Evolutionary conservation across 768 basidiomycete species (phyloP), one percentile per base, ranked within the genome.

Genomic region (Tephrocybe rancida): DNA sequence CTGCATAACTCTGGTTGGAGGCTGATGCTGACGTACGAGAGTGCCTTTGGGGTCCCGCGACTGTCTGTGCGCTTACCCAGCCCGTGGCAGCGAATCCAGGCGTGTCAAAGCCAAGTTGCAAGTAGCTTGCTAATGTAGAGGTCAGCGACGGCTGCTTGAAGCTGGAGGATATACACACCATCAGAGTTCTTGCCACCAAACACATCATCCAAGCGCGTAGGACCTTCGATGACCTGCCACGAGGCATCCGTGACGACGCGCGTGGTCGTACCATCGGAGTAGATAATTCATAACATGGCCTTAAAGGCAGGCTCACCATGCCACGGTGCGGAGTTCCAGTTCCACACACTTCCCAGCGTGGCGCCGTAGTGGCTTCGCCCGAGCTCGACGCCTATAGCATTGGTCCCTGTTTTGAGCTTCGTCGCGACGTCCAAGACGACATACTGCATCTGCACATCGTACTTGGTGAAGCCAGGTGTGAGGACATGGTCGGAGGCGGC

Each of bases 101-200:
- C 10, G 41, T 50, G 26, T 69, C 59, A 47, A 56, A 69, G 0
- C 59, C 59, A 19, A 59, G 50, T 32, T 64, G 59, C 3, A 56
- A 47, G 38, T 55, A 66, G 53, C 66, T 64, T 14, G 64, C 66
- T 69, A 5, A 14, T 24, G 9, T n/a, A 22, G 14, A 44, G 32
- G n/a, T n/a, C 5, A 54, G 18, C 19, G 11, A 48, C 21, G 16
- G 45, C 30, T 11, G 22, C 18, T 2, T 5, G 30, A n/a, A 39
- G 1, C n/a, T 13, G 19, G 7, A 11, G 16, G 49, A 18, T 29
- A 16, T n/a, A 52, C 61, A 9, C 51, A 69, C 68, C 68, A 55
- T 69, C 61, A 41, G 52, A 67, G 37, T 67, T 69, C 54, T 69
- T 66, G 24, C 67, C 67, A 10, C 67, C 67, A 43, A 69, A 69